Base-by-base conservation (phyloP, 495 filamentous ascomycete genomes). In the Podospora comata region DNA sequence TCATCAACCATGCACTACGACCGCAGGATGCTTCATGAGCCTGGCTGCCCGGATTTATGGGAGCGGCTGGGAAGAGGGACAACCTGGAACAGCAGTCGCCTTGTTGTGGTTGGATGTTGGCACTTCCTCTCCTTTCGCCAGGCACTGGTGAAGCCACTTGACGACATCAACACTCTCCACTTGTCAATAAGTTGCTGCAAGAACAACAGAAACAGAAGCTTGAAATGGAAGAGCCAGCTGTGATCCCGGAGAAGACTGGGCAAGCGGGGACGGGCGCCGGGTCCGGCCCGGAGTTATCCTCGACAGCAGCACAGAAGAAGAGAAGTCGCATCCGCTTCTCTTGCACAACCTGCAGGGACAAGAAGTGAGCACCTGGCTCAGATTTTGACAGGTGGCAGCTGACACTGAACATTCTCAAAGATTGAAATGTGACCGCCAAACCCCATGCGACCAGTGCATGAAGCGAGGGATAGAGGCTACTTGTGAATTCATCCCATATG, bases 281-380 rank as follows among this genome's bases (percentile, higher is more conserved):
- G 4, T 23, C 64, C 23, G 54, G 62, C 27, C 58, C 68, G 66
- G 68, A 70, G 6, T 62, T 67, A 67, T 67, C 67, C 28, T 48
- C 48, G 26, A 53, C 62, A 26, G 32, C 68, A 23, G 71, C 73
- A 55, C 70, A 71, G 6, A 84, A 80, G 68, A 86, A 85, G 72
- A 78, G 83, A 68, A 84, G 80, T 56, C 72, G 84, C 28, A 83
- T 86, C 34, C 81, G 84, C 61, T 80, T 85, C 58, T 86, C 84
- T 3, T 86, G 84, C 73, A 86, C 83, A 15, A 79, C 79, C 18
- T 86, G 84, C 70, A 77, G 84, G 69, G 78, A 74, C 56, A 80
- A 84, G 62, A 86, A 86, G 84, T 85, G 72, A 70, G 81, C 39
- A 34, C 44, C n/a, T 65, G 15, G 60, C 44, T 69, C 56, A 15